Evolutionary conservation across 306 rosid genomes (phyloP).

Genomic region (Begonia fuchsioides): DNA sequence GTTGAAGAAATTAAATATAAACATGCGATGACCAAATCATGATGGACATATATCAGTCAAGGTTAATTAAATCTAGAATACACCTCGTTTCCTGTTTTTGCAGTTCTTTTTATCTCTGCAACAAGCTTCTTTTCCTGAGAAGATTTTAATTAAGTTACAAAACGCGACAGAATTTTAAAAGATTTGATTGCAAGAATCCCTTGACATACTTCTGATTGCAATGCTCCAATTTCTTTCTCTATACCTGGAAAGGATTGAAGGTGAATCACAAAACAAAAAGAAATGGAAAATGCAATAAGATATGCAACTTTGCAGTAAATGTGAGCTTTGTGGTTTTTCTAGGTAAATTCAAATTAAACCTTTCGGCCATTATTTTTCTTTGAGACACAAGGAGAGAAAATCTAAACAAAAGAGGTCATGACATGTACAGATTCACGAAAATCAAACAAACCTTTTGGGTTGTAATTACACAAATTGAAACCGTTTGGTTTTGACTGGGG

Average conservation of each 20-base stretch:
- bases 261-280: too few relatives aligned
- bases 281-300: too few relatives aligned
- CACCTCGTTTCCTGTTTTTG: constrained; percentile 92
- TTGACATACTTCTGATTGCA: constrained; percentile 74
- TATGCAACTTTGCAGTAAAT: too few relatives aligned
- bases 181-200: constrained; percentile 4
- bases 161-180: neutral
- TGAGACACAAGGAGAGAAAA: too few relatives aligned
- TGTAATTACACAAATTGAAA: too few relatives aligned
- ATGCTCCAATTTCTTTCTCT: constrained; percentile 87
- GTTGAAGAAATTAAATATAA: constrained; percentile 4
- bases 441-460: too few relatives aligned
- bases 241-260: constrained; percentile 31
- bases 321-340: too few relatives aligned
- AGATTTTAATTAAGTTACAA: constrained; percentile 16
- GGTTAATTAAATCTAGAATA: constrained; percentile 9
- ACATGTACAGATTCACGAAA: too few relatives aligned
- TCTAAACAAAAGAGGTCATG: too few relatives aligned
- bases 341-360: too few relatives aligned
- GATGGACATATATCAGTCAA: neutral
- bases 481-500: too few relatives aligned
- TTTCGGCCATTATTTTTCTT: too few relatives aligned
- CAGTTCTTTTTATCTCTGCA: constrained; percentile 94
- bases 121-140: constrained; percentile 81
- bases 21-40: constrained; percentile 1